Evolutionary conservation across 768 basidiomycete genomes (phyloP), one percentile per base, ranked within the genome.

Genomic region (Tulasnella sp.): DNA sequence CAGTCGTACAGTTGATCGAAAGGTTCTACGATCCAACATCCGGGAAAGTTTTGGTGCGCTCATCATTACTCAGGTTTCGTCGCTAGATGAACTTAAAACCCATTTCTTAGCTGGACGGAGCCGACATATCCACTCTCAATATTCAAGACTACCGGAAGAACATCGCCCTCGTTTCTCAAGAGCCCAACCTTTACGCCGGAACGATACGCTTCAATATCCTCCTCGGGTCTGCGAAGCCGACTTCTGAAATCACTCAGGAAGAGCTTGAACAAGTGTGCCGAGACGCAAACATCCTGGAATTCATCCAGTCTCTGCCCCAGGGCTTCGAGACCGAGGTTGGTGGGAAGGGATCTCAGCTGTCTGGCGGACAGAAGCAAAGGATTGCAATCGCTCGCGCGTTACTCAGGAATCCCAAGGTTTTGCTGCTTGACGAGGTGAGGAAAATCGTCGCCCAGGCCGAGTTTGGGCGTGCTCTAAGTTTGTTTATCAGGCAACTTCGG

Each of bases 361-460:
- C 93, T 69, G 94, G 94, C 81, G 94, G 94, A 77, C 94, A 95
- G 83, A 93, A 93, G 84, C 92, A 92, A 82, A 86, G 91, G 76
- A 88, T 91, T 57, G 94, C 95, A 37, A 98, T 97, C 81, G 96
- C 96, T 4, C 90, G 95, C 78, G 96, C 96, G 9, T 87, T 98
- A n/a, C 87, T 98, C 29, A 90, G 94, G 23, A 94, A 96, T 81
- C 96, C 96, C 44, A 93, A 92, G 82, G 94, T 98, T 70, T 86
- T 98, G 74, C 86, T 96, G n/a, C 85, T 96, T 79, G 94, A 96
- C 83, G 94, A 96, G 44, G 44, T 44, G 15, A 44, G 44, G 44
- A 44, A 44, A 15, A 3, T 7, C 0, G 44, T 18, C 15, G 44
- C 44, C 0, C 44, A 4, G 44, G 44, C 44, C 4, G 44, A 15